Base-by-base conservation (phyloP, 2,329 filamentous ascomycete species). In the Ascochyta rabiei region DNA sequence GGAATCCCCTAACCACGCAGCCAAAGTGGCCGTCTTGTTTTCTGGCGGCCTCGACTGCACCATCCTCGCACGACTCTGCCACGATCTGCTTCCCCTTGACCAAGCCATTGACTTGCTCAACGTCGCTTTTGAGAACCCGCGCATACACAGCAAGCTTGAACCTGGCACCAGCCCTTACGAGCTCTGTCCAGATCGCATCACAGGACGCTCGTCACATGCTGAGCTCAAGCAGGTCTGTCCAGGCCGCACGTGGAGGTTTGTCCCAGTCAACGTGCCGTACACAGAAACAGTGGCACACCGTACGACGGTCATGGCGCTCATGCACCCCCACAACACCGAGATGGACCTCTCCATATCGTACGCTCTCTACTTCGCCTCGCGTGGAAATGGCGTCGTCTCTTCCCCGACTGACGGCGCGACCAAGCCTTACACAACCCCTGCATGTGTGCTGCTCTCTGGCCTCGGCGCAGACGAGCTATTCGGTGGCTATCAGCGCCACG, bases 281-380 rank as follows among this genome's bases (percentile, higher is more conserved):
- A 71, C 80, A 6, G 89, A 96, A 64, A 89, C 88, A 0, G 71
- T 87, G 38, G 80, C 82, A 2, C 89, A 96, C 66, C 86, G 90
- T 57, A 68, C 82, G 3, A 82, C 82, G 23, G 84, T 99, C 18
- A 83, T 93, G 33, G 82, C 85, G 2, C 80, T 99, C 16, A 97
- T 99, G 73, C 82, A 89, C 63, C 95, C 95, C 0, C 95, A 99
- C 75, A 93, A 96, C 63, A 99, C 95, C 0, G 95, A 99, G 75
- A 99, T 99, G 95, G 95, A 99, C 68, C 81, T 99, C 0, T 99
- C 95, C 3, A 99, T 99, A 65, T 89, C 90, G 0, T 89, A 85
- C 64, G 95, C 95, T 0, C 81, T 99, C n/a, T 98, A 97, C 74
- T 99, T 99, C 77, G 92, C 95, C 6, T 88, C 93, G 0, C 84